A percentile compares a stretch with the other conserved stretches of the same genome.
Conservation (phyloP, 192 early-diverging fungal genomes). For the Rhizoclosmatium sp. region DNA sequence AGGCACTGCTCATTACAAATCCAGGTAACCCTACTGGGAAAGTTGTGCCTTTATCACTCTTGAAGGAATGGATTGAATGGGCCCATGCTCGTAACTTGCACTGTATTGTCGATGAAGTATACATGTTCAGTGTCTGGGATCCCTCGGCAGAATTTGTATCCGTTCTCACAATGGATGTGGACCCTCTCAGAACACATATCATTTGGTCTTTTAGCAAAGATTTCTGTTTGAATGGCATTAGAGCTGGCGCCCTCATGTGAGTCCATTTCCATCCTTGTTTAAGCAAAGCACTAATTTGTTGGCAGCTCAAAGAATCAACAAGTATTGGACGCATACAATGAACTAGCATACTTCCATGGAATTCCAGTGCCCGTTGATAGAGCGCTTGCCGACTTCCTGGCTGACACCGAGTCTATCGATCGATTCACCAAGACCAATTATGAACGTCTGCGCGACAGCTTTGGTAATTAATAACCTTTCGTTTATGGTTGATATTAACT, state of each 20-base stretch:
- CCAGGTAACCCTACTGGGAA: slow-evolving; percentile 74
- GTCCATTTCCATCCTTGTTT: slow-evolving; percentile 3
- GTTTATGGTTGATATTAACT: no score
- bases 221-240: slow-evolving; percentile 80
- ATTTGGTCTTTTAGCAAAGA: slow-evolving; percentile 87
- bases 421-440: slow-evolving; percentile 67
- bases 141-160: not conserved
- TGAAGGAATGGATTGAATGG: slow-evolving; percentile 68
- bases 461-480: slow-evolving; percentile 32
- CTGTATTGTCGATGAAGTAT: slow-evolving; percentile 83
- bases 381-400: slow-evolving; percentile 61
- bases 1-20: slow-evolving; percentile 73
- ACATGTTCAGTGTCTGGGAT: slow-evolving; percentile 52
- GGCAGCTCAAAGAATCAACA: slow-evolving; percentile 25
- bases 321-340: slow-evolving; percentile 20
- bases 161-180: not conserved
- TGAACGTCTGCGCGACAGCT: slow-evolving; percentile 60
- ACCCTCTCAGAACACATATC: slow-evolving; percentile 58
- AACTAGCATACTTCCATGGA: slow-evolving; percentile 62
- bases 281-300: slow-evolving; percentile 25
- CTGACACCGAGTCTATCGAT: slow-evolving; percentile 66
- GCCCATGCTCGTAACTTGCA: slow-evolving; percentile 70
- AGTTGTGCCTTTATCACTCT: slow-evolving; percentile 57
- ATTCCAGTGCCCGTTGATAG: slow-evolving; percentile 67
- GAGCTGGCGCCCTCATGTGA: slow-evolving; percentile 69